Evolutionary conservation across 176 grass and related monocot genomes (phyloP).

Genomic region (Oryza glaberrima): DNA sequence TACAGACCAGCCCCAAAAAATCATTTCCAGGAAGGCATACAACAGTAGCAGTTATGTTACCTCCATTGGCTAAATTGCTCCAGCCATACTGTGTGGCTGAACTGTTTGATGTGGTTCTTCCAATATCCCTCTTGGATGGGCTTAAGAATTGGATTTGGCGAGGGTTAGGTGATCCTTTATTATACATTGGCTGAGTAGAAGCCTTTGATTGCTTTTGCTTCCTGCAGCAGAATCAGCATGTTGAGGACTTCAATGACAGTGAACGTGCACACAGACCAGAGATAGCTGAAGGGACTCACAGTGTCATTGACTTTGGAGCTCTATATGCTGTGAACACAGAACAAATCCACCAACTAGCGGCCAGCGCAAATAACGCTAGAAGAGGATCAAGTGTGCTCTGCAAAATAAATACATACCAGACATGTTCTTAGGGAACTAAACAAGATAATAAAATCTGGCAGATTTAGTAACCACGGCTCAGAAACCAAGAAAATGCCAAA

Average conservation of each 20-base stretch:
- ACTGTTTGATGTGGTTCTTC: slow-evolving; percentile 42
- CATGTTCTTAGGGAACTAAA: slow-evolving; percentile 2
- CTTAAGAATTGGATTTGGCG: slow-evolving; percentile 71
- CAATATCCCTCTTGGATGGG: slow-evolving; percentile 47
- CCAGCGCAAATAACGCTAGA: slow-evolving; percentile 63
- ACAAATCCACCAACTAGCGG: slow-evolving; percentile 64
- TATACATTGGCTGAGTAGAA: slow-evolving; percentile 48
- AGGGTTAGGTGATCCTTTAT: slow-evolving; percentile 48
- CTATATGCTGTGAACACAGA: slow-evolving; percentile 50
- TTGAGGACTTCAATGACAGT: slow-evolving; percentile 25
- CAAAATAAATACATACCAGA: slow-evolving; percentile 45
- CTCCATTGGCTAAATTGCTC: slow-evolving; percentile 61
- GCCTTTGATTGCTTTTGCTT: slow-evolving; percentile 46
- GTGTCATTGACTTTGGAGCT: slow-evolving; percentile 19
- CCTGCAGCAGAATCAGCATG: slow-evolving; percentile 46
- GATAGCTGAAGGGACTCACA: slow-evolving; percentile 41
- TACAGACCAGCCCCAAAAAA: not conserved
- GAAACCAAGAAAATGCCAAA: not conserved
- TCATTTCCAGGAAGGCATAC: not conserved
- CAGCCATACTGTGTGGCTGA: slow-evolving; percentile 54
- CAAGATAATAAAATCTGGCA: slow-evolving; percentile 9
- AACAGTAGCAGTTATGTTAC: slow-evolving; percentile 36
- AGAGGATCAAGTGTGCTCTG: slow-evolving; percentile 88
- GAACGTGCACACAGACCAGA: slow-evolving; percentile 16
- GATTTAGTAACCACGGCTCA: not conserved